Evolutionary conservation across 164 flowering plant species (phyloP), one percentile per base, ranked within the genome.

Genomic region (Magnolia sinica): DNA sequence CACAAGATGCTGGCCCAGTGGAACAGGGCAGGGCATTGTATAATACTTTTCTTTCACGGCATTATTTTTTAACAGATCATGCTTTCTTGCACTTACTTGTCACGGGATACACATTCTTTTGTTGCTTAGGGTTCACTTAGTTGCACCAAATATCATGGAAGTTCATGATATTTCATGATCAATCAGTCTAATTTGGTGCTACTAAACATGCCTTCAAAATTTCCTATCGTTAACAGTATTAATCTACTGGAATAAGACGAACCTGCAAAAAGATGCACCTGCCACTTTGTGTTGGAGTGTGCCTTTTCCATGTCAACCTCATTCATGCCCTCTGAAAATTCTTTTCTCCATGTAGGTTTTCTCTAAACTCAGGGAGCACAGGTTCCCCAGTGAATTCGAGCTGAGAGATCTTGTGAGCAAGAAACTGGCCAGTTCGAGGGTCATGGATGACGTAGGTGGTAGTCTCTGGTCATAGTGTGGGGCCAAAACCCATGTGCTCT

Each of bases 311-410:
- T 55, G 61, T 4, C 61, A 16, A 55, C 18, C 18, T 55, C 61
- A 16, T 55, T 55, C 61, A 8, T 55, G 13, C 13, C 13, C 61
- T 11, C 61, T 55, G 18, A 55, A 55, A 55, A 55, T 2, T 69
- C 31, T 2, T 22, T 22, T 66, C 37, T n/a, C 45, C 37, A 61
- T 78, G 76, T 67, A 93, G 98, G 86, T 92, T 73, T 93, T 89
- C 84, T 93, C 98, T 0, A 93, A 93, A 84, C 84, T 93, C 79
- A 86, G 78, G 82, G 88, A 86, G 86, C 80, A 82, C 3, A 86
- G 98, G 64, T 92, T 93, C 74, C 98, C 96, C 0, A 84, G 92
- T 31, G 98, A 93, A 74, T 79, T 90, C 76, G 98, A 93, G 85
- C 78, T 93, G 86, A 89, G 84, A 78, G 92, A 90, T 64, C 84